Evolutionary conservation across 441 rosid genomes (phyloP).

Genomic region (Macaranga tanarius): DNA sequence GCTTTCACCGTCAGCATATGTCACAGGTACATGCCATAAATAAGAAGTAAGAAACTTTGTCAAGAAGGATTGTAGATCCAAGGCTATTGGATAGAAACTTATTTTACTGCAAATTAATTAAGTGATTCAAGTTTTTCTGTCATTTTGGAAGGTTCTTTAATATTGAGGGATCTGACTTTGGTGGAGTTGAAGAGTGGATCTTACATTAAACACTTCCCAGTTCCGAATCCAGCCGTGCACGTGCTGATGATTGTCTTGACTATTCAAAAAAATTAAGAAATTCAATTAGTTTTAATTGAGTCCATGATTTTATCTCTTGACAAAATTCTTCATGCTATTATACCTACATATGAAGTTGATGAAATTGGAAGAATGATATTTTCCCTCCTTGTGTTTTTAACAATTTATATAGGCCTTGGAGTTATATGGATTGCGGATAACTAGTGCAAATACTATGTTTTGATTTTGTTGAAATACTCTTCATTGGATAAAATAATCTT

Average conservation of each 20-base stretch:
- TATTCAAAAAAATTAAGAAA: neutral
- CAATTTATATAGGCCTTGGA: slow-evolving; percentile 2
- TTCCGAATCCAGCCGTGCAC: no score
- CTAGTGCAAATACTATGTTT: neutral
- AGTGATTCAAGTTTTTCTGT: neutral
- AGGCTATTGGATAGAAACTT: slow-evolving; percentile 7
- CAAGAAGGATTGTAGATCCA: neutral
- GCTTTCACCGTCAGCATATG: slow-evolving; percentile 61
- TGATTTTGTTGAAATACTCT: slow-evolving; percentile 5
- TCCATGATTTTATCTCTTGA: neutral
- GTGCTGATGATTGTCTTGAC: neutral
- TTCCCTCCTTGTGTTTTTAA: neutral
- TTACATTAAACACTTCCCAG: neutral
- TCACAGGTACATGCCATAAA: slow-evolving; percentile 59
- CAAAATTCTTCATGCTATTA: neutral
- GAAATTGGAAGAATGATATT: neutral
- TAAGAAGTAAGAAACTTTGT: slow-evolving; percentile 9
- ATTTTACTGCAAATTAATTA: neutral
- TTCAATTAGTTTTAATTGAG: neutral
- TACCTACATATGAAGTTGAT: neutral
- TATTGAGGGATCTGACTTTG: neutral
- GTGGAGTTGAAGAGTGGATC: neutral
- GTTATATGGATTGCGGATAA: slow-evolving; percentile 4
- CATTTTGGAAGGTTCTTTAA: neutral
- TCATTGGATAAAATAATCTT: slow-evolving; percentile 3